phyloP scores from a whole-genome alignment of 2,329 filamentous ascomycete genomes.

The Phialophora expanda region DNA sequence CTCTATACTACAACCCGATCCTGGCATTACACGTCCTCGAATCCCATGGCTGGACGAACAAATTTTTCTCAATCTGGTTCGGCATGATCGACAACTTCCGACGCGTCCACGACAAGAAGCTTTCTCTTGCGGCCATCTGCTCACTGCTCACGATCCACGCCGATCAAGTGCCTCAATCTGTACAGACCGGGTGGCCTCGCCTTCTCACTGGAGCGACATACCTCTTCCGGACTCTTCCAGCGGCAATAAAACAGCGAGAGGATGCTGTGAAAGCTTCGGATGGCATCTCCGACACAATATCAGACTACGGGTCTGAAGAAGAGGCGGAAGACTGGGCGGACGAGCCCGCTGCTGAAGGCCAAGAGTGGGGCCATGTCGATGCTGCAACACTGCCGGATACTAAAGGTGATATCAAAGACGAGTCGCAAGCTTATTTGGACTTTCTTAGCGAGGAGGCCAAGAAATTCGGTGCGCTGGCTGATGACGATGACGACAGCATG shows the following conservation, averaged over 20 bases:
- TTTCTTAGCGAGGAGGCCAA: conserved; percentile 94
- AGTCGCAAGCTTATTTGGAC: conserved; percentile 91
- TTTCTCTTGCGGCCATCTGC: conserved; percentile 92
- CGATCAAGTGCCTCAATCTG: conserved; percentile 85
- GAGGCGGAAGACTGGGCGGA: conserved; percentile 84
- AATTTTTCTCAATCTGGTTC: conserved; percentile 99
- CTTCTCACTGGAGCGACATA: conserved; percentile 86
- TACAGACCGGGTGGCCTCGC: conserved; percentile 93
- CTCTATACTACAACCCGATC: conserved; percentile 93
- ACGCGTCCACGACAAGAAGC: conserved; percentile 96
- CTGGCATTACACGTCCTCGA: conserved; percentile 88
- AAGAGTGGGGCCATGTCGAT: conserved; percentile 67
- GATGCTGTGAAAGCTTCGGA: conserved; percentile 76
- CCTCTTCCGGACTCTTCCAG: conserved; percentile 88
- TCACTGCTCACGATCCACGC: conserved; percentile 78
- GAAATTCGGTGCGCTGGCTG: conserved; percentile 75
- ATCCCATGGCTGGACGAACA: conserved; percentile 91
- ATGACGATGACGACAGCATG: conserved; percentile 82
- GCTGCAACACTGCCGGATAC: conserved; percentile 66
- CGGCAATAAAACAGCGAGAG: conserved; percentile 87
- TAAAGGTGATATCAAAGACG: conserved; percentile 74
- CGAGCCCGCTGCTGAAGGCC: conserved; percentile 56
- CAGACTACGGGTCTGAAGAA: conserved; percentile 69
- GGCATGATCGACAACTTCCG: conserved; percentile 92
- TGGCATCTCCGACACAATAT: conserved; percentile 66